A percentile compares a stretch with the other conserved stretches of the same genome.
phyloP scores from a whole-genome alignment of 2,329 filamentous ascomycete genomes.

The Raffaelea deltoideospora region DNA sequence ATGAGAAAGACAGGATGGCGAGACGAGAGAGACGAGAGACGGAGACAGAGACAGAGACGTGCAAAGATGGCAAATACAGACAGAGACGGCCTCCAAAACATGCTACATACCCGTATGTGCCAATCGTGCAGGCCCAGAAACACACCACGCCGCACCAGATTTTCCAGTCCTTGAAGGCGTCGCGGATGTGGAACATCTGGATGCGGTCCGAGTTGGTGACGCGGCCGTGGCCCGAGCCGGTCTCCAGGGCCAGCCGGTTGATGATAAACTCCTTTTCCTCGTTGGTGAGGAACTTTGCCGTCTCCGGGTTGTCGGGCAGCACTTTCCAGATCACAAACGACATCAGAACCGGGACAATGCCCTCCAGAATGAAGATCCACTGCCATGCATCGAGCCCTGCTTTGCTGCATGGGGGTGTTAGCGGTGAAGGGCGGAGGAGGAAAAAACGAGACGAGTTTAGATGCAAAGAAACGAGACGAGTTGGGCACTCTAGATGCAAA shows the following conservation, averaged over 20 bases:
- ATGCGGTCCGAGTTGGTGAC: slow-evolving; percentile 6
- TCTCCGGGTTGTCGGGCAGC: slow-evolving; percentile 19
- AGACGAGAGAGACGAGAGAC: not conserved
- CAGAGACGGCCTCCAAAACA: not conserved
- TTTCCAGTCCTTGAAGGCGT: slow-evolving; percentile 5
- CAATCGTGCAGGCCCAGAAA: slow-evolving; percentile 6
- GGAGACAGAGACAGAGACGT: not conserved
- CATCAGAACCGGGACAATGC: slow-evolving; percentile 12
- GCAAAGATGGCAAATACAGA: no score
- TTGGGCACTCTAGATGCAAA: no score
- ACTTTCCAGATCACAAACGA: slow-evolving; percentile 8
- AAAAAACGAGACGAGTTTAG: not conserved
- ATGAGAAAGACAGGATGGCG: not conserved
- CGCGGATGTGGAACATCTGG: slow-evolving; percentile 4
- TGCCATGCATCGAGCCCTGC: slow-evolving; percentile 38
- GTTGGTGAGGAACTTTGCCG: slow-evolving; percentile 16
- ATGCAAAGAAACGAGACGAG: no score
- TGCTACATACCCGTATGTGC: slow-evolving; percentile 3
- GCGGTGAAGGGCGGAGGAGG: no score
- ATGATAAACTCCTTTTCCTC: slow-evolving; percentile 19
- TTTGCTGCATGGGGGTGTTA: not conserved
- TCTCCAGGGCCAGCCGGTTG: slow-evolving; percentile 16
- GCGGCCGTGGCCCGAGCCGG: slow-evolving; percentile 5
- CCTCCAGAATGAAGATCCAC: slow-evolving; percentile 42
- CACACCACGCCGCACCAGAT: slow-evolving; percentile 7